Conservation (phyloP, 2,329 filamentous ascomycete species). For the Trichophyton rubrum region DNA sequence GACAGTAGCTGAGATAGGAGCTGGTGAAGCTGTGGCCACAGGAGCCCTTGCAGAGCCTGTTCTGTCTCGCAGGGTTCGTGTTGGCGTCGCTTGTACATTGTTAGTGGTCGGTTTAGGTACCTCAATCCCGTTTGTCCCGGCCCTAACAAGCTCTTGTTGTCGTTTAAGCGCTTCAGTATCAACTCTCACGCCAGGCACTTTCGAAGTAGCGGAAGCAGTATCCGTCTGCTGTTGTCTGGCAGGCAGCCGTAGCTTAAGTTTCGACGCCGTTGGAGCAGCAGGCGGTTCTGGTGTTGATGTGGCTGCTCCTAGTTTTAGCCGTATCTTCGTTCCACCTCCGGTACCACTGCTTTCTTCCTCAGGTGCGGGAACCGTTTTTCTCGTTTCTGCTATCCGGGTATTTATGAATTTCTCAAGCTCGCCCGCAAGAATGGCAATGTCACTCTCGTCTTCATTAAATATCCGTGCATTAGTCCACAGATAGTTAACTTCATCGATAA, state of each 20-base stretch:
- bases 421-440: constrained; percentile 63
- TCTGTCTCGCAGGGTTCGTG: constrained; percentile 28
- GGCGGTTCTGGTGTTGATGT: constrained; percentile 28
- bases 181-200: constrained; percentile 36
- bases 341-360: constrained; percentile 18
- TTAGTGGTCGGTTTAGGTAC: constrained; percentile 1
- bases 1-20: not conserved
- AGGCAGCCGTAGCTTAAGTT: constrained; percentile 60
- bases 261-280: constrained; percentile 29
- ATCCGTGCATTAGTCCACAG: constrained; percentile 81
- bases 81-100: constrained; percentile 13
- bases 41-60: not conserved
- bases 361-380: constrained; percentile 58
- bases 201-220: constrained; percentile 30
- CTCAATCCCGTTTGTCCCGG: constrained; percentile 29
- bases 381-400: constrained; percentile 57
- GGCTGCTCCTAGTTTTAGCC: constrained; percentile 53
- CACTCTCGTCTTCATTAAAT: constrained; percentile 86
- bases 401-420: constrained; percentile 62
- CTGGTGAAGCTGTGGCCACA: constrained; percentile 3
- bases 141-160: constrained; percentile 40
- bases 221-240: constrained; percentile 41
- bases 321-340: constrained; percentile 56
- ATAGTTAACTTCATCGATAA: constrained; percentile 65
- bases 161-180: constrained; percentile 43